Base-by-base conservation (phyloP, 345 rosid genomes). In the Moricandia arvensis region DNA sequence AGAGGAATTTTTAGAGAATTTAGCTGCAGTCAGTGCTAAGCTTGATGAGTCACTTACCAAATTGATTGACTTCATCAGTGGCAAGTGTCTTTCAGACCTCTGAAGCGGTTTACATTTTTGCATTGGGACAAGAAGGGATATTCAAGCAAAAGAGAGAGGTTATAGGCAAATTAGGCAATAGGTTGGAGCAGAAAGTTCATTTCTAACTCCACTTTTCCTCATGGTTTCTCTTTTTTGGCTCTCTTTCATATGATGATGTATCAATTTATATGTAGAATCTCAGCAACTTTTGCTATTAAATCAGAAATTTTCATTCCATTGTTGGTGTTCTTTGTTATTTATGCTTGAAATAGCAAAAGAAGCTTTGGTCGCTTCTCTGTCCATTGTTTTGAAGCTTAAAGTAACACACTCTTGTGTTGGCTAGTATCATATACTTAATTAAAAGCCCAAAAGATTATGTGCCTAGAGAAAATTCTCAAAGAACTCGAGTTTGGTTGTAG, bases 1-100 rank as follows among this genome's bases (percentile, higher is more conserved):
- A 34, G 91, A 87, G 66, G 97, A 91, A 59, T 91, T 88, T 81
- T 34, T 90, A 86, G 85, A 91, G 83, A 95, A 93, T 80, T 78
- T 93, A 79, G 90, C 87, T 51, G 81, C 84, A 24, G 98, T 89
- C 43, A 87, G 85, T 24, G 80, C 86, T 17, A 82, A 87, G 9
- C 97, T 93, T 35, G 94, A 87, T 17, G 80, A 69, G 47, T 72
- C 87, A 0, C 77, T 89, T 27, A 54, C 83, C 60, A 85, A 82
- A 82, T 83, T 86, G 37, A 38, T 93, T 38, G 91, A 93, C 53
- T 95, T 82, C 80, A 80, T 93, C 76, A 81, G 62, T 15, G 96
- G 97, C 9, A 96, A 96, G 83, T 66, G 81, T 79, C 79, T 93
- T 26, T 75, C 86, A 6, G 91, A 90, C 75, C 98, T 96, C 68